phyloP scores from a whole-genome alignment of 2,329 filamentous ascomycete genomes.

The Penicillium paneum region DNA sequence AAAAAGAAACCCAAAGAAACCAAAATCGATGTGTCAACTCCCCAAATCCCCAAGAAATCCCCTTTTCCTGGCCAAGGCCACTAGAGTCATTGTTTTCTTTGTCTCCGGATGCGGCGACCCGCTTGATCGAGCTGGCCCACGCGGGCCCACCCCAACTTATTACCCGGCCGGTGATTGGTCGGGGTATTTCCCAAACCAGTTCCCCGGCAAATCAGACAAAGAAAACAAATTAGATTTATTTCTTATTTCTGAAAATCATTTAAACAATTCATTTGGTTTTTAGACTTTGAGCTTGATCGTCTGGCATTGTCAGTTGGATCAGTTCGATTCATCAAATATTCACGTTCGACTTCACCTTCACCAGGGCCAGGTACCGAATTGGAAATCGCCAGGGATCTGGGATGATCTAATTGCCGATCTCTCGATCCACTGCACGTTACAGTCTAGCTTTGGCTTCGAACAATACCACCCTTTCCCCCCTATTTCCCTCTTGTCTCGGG shows the following conservation, averaged over 20 bases:
- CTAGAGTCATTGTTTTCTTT: slow-evolving; percentile 29
- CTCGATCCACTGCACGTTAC: not conserved
- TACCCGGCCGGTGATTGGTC: not conserved
- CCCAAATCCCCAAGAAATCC: not conserved
- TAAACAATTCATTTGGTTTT: not conserved
- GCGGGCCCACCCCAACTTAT: not conserved
- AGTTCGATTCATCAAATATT: no score
- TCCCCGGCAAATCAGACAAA: slow-evolving; percentile 20
- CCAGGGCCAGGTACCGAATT: no score
- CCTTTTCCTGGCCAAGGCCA: not conserved
- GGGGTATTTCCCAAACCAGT: slow-evolving; percentile 1
- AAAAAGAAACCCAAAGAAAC: not conserved
- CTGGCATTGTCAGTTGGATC: not conserved
- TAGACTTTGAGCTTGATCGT: not conserved
- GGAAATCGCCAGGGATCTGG: no score
- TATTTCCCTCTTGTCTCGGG: slow-evolving; percentile 1
- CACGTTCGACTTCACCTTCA: no score
- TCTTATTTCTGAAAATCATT: no score
- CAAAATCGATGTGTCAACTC: not conserved
- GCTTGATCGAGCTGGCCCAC: slow-evolving; percentile 6
- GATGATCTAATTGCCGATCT: slow-evolving; percentile 3
- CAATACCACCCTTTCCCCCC: slow-evolving; percentile 2
- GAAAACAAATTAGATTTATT: not conserved
- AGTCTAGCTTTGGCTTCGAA: not conserved
- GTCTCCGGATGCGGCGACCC: slow-evolving; percentile 25